A percentile compares a stretch with the other conserved stretches of the same genome.
Evolutionary conservation across 352 stramenopile species (phyloP).

Genomic region (Globisporangium acanthophoron): DNA sequence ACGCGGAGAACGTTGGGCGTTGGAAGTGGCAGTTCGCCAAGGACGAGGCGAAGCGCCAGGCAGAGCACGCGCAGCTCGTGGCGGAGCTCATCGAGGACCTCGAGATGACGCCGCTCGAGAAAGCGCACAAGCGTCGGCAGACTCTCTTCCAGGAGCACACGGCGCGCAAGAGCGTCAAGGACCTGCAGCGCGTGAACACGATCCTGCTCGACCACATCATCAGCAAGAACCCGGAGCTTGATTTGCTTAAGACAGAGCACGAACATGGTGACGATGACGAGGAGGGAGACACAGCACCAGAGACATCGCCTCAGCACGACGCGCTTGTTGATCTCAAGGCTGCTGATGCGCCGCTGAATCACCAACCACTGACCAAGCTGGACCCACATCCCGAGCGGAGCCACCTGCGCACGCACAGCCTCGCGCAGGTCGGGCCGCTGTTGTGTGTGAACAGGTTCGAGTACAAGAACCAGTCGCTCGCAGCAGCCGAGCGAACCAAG

Average conservation of each 20-base stretch:
- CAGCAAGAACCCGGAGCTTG: conserved; percentile 53
- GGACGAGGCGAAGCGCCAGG: conserved; percentile 41
- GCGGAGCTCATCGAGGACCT: conserved; percentile 34
- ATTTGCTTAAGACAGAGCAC: conserved; percentile 22
- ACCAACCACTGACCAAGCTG: not conserved
- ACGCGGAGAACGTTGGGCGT: conserved; percentile 39
- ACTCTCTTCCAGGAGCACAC: conserved; percentile 48
- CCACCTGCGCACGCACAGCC: conserved; percentile 31
- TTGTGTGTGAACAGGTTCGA: conserved; percentile 30
- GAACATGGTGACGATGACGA: conserved; percentile 4
- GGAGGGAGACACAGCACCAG: too few species aligned
- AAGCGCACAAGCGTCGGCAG: conserved; percentile 29
- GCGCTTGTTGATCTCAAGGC: not conserved
- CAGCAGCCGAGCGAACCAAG: conserved; percentile 5
- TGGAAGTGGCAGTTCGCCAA: conserved; percentile 53
- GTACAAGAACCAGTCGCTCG: conserved; percentile 14
- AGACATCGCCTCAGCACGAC: too few species aligned
- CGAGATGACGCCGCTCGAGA: conserved; percentile 40
- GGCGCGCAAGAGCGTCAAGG: conserved; percentile 36
- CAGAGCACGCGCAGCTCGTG: conserved; percentile 36
- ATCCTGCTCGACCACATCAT: conserved; percentile 68
- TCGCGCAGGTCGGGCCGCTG: conserved; percentile 36
- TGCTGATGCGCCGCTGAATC: conserved; percentile 8
- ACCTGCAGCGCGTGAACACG: conserved; percentile 36
- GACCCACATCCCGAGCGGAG: not conserved